Conservation (phyloP, 805 yeast genomes). For the Hemisphaericaspora nanyangensis region DNA sequence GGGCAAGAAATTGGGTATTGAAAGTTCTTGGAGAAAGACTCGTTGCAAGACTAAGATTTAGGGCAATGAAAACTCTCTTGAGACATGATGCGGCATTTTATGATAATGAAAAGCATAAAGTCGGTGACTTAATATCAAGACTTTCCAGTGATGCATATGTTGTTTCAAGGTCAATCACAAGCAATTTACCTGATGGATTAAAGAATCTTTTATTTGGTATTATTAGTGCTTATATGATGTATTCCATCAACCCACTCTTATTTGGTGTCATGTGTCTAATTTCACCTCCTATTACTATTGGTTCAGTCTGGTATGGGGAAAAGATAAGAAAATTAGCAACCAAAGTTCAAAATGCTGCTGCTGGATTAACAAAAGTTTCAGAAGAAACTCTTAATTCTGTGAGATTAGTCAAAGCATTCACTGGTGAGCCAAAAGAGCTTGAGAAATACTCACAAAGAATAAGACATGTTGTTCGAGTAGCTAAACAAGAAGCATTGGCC, state of each 20-base stretch:
- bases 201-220: conserved; percentile 41
- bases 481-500: conserved; percentile 42
- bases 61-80: conserved; percentile 40
- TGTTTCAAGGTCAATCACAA: conserved; percentile 41
- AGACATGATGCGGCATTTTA: conserved; percentile 41
- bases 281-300: conserved; percentile 44
- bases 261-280: conserved; percentile 42
- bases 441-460: conserved; percentile 35
- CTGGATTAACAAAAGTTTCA: conserved; percentile 40
- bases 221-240: conserved; percentile 43
- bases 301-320: conserved; percentile 44
- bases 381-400: conserved; percentile 43
- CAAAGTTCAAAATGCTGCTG: conserved; percentile 41
- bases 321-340: conserved; percentile 39
- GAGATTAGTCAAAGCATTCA: conserved; percentile 41
- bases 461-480: conserved; percentile 38
- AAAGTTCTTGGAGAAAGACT: conserved; percentile 40
- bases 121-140: conserved; percentile 43
- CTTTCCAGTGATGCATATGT: conserved; percentile 44
- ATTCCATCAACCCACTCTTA: conserved; percentile 36
- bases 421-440: conserved; percentile 40
- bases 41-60: conserved; percentile 39
- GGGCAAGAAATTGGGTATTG: conserved; percentile 45
- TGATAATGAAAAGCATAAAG: conserved; percentile 42
- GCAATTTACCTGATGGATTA: conserved; percentile 43